Evolutionary conservation across 2,329 filamentous ascomycete species (phyloP).

Genomic region (Aspergillus persii): DNA sequence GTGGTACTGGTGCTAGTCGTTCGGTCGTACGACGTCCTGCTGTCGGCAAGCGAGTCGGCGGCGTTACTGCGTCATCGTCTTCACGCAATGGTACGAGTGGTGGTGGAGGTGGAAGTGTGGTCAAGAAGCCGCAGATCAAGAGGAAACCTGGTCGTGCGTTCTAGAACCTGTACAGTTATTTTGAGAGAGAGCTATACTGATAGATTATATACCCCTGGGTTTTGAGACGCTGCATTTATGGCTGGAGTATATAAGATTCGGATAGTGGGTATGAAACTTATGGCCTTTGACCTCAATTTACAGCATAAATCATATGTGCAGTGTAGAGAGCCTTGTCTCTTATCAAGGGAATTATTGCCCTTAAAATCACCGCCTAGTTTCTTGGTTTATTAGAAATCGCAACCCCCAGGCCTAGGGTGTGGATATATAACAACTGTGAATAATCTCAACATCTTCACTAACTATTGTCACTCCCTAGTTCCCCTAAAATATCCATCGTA

Average conservation of each 20-base stretch:
- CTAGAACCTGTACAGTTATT: conserved; percentile 10
- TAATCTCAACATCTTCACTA: too few relatives aligned
- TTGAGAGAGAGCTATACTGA: background rate
- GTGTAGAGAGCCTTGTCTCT: too few relatives aligned
- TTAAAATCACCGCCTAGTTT: too few relatives aligned
- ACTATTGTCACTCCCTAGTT: too few relatives aligned
- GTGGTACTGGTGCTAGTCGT: background rate
- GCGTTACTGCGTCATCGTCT: conserved; percentile 24
- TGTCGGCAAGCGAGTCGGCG: conserved; percentile 28
- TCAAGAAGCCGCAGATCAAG: conserved; percentile 37
- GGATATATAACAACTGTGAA: too few relatives aligned
- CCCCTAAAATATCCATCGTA: too few relatives aligned
- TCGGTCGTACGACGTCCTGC: conserved; percentile 37
- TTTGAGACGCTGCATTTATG: background rate
- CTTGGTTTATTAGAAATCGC: too few relatives aligned
- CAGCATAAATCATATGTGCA: too few relatives aligned
- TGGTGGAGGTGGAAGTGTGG: conserved; percentile 34
- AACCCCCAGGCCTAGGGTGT: too few relatives aligned
- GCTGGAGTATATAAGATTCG: background rate
- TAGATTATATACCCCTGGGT: conserved; percentile 8
- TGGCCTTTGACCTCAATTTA: too few relatives aligned
- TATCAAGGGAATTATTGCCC: too few relatives aligned
- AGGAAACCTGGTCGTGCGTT: conserved; percentile 38
- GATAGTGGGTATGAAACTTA: background rate
- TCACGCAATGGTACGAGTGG: conserved; percentile 20